Conservation (phyloP, 306 rosid genomes). For the Neltuma alba region DNA sequence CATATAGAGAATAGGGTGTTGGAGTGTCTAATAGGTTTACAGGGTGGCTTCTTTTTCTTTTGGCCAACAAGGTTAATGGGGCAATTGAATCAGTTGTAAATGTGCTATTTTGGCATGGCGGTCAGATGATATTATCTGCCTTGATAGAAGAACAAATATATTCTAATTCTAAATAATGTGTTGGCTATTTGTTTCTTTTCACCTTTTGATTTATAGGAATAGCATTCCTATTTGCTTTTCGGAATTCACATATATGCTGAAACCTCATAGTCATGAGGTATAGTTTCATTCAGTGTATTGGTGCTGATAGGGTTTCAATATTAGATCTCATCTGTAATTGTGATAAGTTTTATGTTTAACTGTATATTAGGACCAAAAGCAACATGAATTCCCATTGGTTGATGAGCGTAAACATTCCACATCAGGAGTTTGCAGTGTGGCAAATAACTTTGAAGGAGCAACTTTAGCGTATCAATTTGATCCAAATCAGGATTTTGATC, state of each 20-base stretch:
- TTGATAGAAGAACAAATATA: background rate
- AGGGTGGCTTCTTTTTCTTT: background rate
- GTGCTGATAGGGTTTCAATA: conserved; percentile 20
- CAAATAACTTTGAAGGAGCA: conserved; percentile 59
- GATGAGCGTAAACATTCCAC: conserved; percentile 60
- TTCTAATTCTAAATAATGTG: background rate
- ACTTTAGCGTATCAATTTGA: conserved; percentile 63
- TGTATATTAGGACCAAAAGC: conserved; percentile 52
- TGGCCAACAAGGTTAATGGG: background rate
- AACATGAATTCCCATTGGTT: conserved; percentile 55
- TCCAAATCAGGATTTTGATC: conserved; percentile 56
- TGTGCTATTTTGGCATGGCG: background rate
- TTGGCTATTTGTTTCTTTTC: background rate
- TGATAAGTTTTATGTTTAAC: conserved; percentile 48
- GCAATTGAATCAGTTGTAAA: background rate
- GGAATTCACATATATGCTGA: background rate
- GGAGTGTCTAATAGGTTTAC: background rate
- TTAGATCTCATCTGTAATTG: conserved; percentile 26
- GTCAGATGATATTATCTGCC: background rate
- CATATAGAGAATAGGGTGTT: background rate
- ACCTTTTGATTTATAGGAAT: background rate
- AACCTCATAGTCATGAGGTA: background rate
- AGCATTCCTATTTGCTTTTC: background rate
- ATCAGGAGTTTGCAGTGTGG: conserved; percentile 47
- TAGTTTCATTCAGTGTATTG: background rate